phyloP scores from a whole-genome alignment of 2,329 filamentous ascomycete genomes.

The Aspergillus ustus region DNA sequence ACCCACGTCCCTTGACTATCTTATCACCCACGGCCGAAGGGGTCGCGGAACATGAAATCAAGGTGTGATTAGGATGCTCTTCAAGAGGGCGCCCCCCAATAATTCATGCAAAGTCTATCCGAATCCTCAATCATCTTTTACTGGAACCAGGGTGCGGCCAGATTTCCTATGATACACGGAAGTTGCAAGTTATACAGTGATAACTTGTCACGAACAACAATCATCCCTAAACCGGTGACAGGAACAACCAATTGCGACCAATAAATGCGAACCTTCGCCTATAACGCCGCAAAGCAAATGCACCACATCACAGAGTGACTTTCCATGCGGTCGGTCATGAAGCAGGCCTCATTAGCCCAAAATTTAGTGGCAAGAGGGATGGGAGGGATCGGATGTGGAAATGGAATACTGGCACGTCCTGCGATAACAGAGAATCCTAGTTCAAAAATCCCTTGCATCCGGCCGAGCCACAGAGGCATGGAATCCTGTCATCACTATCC shows the following conservation, averaged over 20 bases:
- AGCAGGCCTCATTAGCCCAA: conserved; percentile 4
- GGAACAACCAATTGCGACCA: conserved; percentile 3
- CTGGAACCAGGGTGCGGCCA: conserved; percentile 3
- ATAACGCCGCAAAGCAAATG: conserved; percentile 14
- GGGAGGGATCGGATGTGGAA: background rate
- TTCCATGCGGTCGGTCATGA: conserved; percentile 1
- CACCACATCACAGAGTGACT: conserved; percentile 2
- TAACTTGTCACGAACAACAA: conserved; percentile 7
- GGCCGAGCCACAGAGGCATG: conserved; percentile 92
- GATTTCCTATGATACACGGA: conserved; percentile 19
- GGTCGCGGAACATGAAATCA: background rate
- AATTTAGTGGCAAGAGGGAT: background rate
- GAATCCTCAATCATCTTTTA: conserved; percentile 9
- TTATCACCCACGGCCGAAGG: background rate
- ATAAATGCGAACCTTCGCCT: conserved; percentile 1
- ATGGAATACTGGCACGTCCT: background rate
- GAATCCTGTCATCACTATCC: conserved; percentile 91
- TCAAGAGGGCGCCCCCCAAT: background rate
- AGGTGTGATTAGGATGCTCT: background rate
- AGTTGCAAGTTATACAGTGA: conserved; percentile 16
- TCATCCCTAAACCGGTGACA: background rate
- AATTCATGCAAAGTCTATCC: conserved; percentile 1
- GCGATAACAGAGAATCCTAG: conserved; percentile 53
- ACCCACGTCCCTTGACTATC: background rate
- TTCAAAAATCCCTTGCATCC: conserved; percentile 99